phyloP scores from a whole-genome alignment of 768 basidiomycete genomes.

The Lyophyllum atratum region DNA sequence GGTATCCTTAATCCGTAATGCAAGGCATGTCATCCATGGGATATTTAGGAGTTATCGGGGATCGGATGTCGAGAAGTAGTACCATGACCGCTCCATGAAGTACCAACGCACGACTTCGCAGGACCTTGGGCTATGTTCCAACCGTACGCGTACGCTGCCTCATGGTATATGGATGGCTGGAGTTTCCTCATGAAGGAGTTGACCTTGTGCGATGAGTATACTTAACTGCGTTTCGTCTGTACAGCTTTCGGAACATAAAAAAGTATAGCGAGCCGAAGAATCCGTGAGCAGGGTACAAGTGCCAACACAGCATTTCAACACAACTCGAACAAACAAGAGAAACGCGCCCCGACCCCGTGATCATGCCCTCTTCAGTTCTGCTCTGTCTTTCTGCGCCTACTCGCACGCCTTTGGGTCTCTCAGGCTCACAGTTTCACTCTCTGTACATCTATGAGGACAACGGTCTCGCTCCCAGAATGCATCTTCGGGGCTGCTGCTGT shows the following conservation, averaged over 20 bases:
- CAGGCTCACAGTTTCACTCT: no score
- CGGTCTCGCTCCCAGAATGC: no score
- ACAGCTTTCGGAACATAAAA: background rate
- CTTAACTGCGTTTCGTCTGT: background rate
- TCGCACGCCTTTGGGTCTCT: no score
- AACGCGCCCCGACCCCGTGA: background rate
- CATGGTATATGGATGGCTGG: background rate
- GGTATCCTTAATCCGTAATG: background rate
- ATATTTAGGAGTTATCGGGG: background rate
- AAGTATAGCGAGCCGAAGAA: background rate
- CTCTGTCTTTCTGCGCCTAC: no score
- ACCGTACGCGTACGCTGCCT: background rate
- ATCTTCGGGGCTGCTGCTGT: no score
- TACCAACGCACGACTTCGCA: background rate
- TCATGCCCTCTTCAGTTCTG: background rate
- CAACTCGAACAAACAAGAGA: background rate
- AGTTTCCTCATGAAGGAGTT: background rate
- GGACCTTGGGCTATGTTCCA: background rate
- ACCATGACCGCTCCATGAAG: background rate
- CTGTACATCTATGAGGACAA: no score
- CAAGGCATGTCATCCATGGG: background rate
- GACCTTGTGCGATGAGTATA: background rate
- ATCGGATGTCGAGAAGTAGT: background rate
- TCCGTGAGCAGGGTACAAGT: background rate
- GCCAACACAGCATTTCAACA: background rate